A percentile compares a stretch with the other conserved stretches of the same genome.
These are phyloP conservation scores for Cyphellophora attinorum DNA, from an alignment of 2,329 filamentous ascomycete genomes.

Conservation along the genomic window DNA sequence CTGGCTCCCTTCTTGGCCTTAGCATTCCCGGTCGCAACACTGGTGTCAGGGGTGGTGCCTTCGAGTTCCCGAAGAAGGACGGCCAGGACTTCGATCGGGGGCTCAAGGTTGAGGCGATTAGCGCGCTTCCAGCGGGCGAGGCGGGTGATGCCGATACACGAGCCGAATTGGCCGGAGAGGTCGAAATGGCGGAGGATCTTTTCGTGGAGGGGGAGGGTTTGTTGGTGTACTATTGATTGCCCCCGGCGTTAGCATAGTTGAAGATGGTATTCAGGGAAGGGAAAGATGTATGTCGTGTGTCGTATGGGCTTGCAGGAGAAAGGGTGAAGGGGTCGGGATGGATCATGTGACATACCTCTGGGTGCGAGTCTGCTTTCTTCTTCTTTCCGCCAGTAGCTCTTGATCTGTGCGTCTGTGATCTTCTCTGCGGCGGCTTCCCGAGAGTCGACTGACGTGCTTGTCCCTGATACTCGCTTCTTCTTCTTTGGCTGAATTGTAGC, in stretches of 20 bases:
- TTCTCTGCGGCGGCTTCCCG: constrained; percentile 43
- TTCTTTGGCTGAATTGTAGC: constrained; percentile 10
- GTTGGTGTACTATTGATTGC: constrained; percentile 56
- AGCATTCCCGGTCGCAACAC: constrained; percentile 18
- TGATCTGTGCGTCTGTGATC: constrained; percentile 59
- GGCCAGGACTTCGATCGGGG: constrained; percentile 81
- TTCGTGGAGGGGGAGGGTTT: constrained; percentile 61
- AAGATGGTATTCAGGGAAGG: background rate
- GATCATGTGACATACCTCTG: constrained; percentile 30
- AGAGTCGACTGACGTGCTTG: constrained; percentile 21
- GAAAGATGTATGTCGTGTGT: background rate
- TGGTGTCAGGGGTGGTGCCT: constrained; percentile 32
- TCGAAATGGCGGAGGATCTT: constrained; percentile 90
- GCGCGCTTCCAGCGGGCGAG: constrained; percentile 83
- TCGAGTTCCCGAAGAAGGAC: constrained; percentile 65
- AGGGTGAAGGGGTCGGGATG: background rate
- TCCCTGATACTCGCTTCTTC: constrained; percentile 12
- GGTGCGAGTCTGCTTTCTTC: constrained; percentile 60
- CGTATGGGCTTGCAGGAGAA: background rate
- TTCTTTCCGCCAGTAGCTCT: constrained; percentile 65
- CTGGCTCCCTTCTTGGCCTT: constrained; percentile 8
- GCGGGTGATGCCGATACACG: constrained; percentile 75
- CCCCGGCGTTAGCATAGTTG: too few relatives aligned
- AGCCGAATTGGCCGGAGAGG: constrained; percentile 81
- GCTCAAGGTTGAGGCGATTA: constrained; percentile 68